phyloP scores from a whole-genome alignment of 768 basidiomycete genomes.

The Multifurca ochricompacta region DNA sequence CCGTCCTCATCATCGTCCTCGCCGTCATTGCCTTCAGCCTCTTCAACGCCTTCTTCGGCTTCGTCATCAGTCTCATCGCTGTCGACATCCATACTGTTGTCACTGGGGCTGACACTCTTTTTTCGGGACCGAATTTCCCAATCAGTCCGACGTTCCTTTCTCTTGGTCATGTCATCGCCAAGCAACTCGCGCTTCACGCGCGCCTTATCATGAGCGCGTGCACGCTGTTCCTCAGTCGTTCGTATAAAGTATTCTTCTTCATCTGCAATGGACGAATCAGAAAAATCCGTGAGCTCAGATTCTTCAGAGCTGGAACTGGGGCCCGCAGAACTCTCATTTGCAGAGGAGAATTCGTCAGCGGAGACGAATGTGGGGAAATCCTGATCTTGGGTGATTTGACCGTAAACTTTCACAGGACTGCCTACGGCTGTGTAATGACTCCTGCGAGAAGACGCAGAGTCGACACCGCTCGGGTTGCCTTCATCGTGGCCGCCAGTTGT shows the following conservation, averaged over 20 bases:
- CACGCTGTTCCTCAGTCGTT: conserved; percentile 16
- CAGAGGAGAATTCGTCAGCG: conserved; percentile 21
- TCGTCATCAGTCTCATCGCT: conserved; percentile 49
- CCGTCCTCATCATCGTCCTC: conserved; percentile 29
- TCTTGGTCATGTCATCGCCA: conserved; percentile 37
- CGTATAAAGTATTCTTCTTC: conserved; percentile 20
- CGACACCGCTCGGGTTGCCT: conserved; percentile 3
- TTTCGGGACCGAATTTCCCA: conserved; percentile 21
- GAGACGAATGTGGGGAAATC: conserved; percentile 21
- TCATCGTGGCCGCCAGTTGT: conserved; percentile 2
- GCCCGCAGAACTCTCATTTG: conserved; percentile 27
- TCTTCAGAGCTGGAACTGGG: conserved; percentile 16
- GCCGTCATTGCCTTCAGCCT: conserved; percentile 45
- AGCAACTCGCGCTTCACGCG: conserved; percentile 54
- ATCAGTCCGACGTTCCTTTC: conserved; percentile 26
- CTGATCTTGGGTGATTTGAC: not conserved
- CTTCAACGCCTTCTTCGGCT: conserved; percentile 41
- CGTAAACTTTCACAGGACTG: not conserved
- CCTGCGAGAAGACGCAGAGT: conserved; percentile 7
- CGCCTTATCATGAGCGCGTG: conserved; percentile 32
- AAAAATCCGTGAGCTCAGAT: conserved; percentile 16
- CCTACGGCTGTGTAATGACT: conserved; percentile 13
- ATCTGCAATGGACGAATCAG: conserved; percentile 18
- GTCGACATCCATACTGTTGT: conserved; percentile 58
- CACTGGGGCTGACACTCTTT: conserved; percentile 31